Conservation (phyloP, 2,329 filamentous ascomycete species). For the Colletotrichum incanum region DNA sequence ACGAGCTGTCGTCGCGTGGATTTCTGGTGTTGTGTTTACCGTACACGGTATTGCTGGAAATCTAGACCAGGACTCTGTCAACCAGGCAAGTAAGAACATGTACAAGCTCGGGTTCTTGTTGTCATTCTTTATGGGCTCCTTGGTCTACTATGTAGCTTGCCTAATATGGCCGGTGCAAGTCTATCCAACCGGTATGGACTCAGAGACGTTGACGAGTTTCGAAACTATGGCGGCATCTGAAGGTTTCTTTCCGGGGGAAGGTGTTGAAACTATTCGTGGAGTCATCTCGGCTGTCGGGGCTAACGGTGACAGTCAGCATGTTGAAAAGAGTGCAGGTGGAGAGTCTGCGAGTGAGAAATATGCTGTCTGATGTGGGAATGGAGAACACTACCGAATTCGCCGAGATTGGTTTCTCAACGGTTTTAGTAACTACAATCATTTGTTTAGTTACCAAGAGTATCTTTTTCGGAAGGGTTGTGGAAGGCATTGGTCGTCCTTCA, state of each 20-base stretch:
- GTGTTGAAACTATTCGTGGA: slow-evolving; percentile 31
- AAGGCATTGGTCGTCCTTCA: too few species aligned
- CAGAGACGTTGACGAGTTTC: slow-evolving; percentile 33
- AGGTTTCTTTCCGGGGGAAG: slow-evolving; percentile 46
- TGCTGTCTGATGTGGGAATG: neutral
- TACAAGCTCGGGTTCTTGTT: slow-evolving; percentile 50
- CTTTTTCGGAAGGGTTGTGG: neutral
- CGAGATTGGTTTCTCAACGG: rapidly evolving
- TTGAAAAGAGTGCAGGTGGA: neutral
- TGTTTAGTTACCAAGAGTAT: neutral
- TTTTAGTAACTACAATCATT: neutral
- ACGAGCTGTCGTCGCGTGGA: slow-evolving; percentile 45
- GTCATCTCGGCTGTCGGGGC: neutral
- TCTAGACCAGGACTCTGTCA: slow-evolving; percentile 45
- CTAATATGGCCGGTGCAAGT: slow-evolving; percentile 45
- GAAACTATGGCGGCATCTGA: slow-evolving; percentile 44
- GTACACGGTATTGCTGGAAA: slow-evolving; percentile 48
- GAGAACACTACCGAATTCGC: too few species aligned
- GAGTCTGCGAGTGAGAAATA: neutral
- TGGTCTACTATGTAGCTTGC: slow-evolving; percentile 47
- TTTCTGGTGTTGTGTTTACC: slow-evolving; percentile 44
- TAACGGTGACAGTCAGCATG: neutral
- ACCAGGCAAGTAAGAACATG: slow-evolving; percentile 47
- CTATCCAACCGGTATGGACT: slow-evolving; percentile 44
- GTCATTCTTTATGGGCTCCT: slow-evolving; percentile 46